Evolutionary conservation across 2,329 filamentous ascomycete genomes (phyloP).

Genomic region (Colletotrichum salicis): DNA sequence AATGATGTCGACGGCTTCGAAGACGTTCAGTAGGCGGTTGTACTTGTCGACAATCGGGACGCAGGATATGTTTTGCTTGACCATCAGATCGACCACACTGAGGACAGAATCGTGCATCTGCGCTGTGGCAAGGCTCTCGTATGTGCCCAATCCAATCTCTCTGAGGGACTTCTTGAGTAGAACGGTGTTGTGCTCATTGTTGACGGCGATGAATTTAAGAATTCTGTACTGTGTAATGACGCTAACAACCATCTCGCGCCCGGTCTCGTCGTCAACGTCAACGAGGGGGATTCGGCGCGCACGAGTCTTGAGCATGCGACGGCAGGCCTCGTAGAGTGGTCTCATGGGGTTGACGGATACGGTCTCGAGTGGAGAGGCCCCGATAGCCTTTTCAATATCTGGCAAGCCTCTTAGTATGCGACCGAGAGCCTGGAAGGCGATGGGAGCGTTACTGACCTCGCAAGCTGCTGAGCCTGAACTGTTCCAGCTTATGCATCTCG

Average conservation of each 20-base stretch:
- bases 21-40: slow-evolving; percentile 87
- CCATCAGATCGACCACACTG: slow-evolving; percentile 92
- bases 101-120: slow-evolving; percentile 92
- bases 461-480: slow-evolving; percentile 91
- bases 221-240: slow-evolving; percentile 99
- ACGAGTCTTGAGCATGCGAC: slow-evolving; percentile 91
- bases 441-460: slow-evolving; percentile 69
- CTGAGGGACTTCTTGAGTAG: slow-evolving; percentile 86
- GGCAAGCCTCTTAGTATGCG: slow-evolving; percentile 31
- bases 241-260: slow-evolving; percentile 90
- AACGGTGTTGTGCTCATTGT: slow-evolving; percentile 85
- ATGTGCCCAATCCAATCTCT: slow-evolving; percentile 88
- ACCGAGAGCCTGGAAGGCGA: neutral
- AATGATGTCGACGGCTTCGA: slow-evolving; percentile 97
- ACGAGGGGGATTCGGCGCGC: slow-evolving; percentile 94
- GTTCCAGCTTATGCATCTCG: slow-evolving; percentile 87
- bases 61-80: slow-evolving; percentile 92
- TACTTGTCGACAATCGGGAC: slow-evolving; percentile 90
- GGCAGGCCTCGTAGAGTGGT: slow-evolving; percentile 94
- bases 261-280: slow-evolving; percentile 93
- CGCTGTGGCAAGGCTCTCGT: slow-evolving; percentile 81
- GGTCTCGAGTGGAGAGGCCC: slow-evolving; percentile 90
- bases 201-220: slow-evolving; percentile 98
- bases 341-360: slow-evolving; percentile 92
- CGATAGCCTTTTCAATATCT: slow-evolving; percentile 97